These are phyloP conservation scores for Exophiala spinifera DNA, from an alignment of 2,329 filamentous ascomycete species.

Conservation along the genomic window DNA sequence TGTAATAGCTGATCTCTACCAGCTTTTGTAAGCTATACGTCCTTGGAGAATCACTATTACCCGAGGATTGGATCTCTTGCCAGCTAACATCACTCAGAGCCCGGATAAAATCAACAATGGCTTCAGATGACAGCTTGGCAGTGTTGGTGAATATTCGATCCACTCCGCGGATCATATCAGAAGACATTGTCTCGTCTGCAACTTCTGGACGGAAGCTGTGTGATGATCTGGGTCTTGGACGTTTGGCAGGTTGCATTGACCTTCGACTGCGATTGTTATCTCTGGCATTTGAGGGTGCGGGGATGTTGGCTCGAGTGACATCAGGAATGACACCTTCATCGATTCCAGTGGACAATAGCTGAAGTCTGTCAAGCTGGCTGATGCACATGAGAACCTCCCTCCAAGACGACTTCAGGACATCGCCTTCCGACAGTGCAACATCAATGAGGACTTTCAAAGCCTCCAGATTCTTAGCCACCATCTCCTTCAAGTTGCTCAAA, in stretches of 20 bases:
- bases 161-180: conserved; percentile 87
- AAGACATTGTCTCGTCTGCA: conserved; percentile 85
- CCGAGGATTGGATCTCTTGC: conserved; percentile 98
- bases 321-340: conserved; percentile 91
- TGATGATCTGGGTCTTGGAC: conserved; percentile 46
- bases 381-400: conserved; percentile 92
- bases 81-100: conserved; percentile 94
- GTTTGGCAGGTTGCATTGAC: conserved; percentile 58
- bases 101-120: conserved; percentile 91
- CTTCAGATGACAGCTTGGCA: conserved; percentile 85
- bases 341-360: conserved; percentile 90
- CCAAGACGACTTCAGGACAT: conserved; percentile 86
- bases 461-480: conserved; percentile 94
- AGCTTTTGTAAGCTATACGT: conserved; percentile 98
- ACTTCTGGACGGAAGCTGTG: conserved; percentile 70
- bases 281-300: conserved; percentile 55
- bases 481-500: conserved; percentile 90
- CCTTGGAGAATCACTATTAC: conserved; percentile 88
- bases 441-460: conserved; percentile 89
- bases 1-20: conserved; percentile 99
- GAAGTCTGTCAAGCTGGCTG: conserved; percentile 90
- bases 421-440: conserved; percentile 87
- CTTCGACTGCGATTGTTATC: conserved; percentile 59
- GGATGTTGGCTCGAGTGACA: conserved; percentile 76
- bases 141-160: conserved; percentile 97